A percentile compares a stretch with the other conserved stretches of the same genome.
Conservation (phyloP, 2,329 filamentous ascomycete genomes). For the Aspergillus tubingensis region DNA sequence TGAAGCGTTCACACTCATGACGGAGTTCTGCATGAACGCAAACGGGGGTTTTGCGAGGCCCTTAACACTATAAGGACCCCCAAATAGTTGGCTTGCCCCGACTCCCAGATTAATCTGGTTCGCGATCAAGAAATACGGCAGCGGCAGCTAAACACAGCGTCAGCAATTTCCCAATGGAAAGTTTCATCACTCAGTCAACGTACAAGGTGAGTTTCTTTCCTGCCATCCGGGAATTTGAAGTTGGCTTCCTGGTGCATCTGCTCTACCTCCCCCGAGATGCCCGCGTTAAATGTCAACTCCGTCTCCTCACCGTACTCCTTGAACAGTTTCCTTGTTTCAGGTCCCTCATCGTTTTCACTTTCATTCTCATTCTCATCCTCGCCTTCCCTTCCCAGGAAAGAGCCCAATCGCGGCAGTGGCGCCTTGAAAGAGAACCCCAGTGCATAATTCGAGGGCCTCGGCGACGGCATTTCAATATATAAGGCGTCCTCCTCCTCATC, state of each 20-base stretch:
- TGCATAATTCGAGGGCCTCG: conserved; percentile 29
- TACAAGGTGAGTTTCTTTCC: conserved; percentile 31
- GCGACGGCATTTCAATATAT: conserved; percentile 31
- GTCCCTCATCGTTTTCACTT: conserved; percentile 15
- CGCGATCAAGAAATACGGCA: conserved; percentile 31
- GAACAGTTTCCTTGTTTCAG: neutral
- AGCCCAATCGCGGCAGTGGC: conserved; percentile 33
- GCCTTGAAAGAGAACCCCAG: conserved; percentile 38
- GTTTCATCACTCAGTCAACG: neutral
- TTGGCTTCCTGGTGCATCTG: conserved; percentile 24
- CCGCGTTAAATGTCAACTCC: conserved; percentile 35
- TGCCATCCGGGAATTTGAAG: conserved; percentile 30
- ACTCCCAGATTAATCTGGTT: conserved; percentile 37
- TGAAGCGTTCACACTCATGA: conserved; percentile 28
- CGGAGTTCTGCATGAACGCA: conserved; percentile 36
- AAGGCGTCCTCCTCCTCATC: conserved; percentile 32
- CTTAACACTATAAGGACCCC: conserved; percentile 28
- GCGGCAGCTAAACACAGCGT: conserved; percentile 28
- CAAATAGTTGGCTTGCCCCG: conserved; percentile 32
- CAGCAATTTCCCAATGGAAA: neutral
- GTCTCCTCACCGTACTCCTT: conserved; percentile 12
- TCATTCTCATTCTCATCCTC: conserved; percentile 22
- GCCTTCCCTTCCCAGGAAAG: conserved; percentile 16
- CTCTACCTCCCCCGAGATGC: conserved; percentile 34
- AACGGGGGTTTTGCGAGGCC: conserved; percentile 31